Base-by-base conservation (phyloP, 805 yeast genomes). In the Kazachstania bromeliacearum region DNA sequence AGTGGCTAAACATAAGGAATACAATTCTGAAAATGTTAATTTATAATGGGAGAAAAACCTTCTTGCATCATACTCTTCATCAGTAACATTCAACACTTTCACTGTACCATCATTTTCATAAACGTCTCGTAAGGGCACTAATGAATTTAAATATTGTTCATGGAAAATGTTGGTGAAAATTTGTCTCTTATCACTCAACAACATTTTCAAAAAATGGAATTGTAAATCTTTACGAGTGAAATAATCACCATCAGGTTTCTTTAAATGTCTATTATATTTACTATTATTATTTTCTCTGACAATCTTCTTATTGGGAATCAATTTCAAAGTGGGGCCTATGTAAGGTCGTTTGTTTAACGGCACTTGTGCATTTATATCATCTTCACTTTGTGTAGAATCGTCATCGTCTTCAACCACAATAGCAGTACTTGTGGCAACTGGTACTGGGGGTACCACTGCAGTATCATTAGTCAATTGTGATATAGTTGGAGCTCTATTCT, bases 211-310 rank as follows among this genome's bases (percentile, higher is more conserved):
- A 46, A 88, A 84, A 45, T 80, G 87, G 57, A 77, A 82, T 57
- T 87, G 96, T 38, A 89, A 79, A 50, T 89, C 97, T 37, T 64
- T 70, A 33, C 97, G 68, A 81, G 92, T 83, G 40, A 88, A 76
- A 15, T 95, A 94, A 50, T 83, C 94, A 5, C 97, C 96, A 52
- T 89, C 97, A 14, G 76, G 69, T 53, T 88, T 89, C 59, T 89
- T 89, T 47, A 89, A 58, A 57, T 79, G 87, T 31, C 83, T 46
- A 27, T 31, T 43, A 26, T 48, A 48, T 29, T 42, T 42, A 21
- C 39, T 13, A 7, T 10, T 16, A n/a, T n/a, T n/a, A n/a, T n/a
- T n/a, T n/a, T n/a, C n/a, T n/a, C n/a, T n/a, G n/a, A n/a, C n/a
- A n/a, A n/a, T n/a, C n/a, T n/a, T n/a, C n/a, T n/a, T n/a, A n/a